A percentile compares a stretch with the other conserved stretches of the same genome.
Evolutionary conservation across 192 early-diverging fungal species (phyloP).

Genomic region (Coemansia sp.): DNA sequence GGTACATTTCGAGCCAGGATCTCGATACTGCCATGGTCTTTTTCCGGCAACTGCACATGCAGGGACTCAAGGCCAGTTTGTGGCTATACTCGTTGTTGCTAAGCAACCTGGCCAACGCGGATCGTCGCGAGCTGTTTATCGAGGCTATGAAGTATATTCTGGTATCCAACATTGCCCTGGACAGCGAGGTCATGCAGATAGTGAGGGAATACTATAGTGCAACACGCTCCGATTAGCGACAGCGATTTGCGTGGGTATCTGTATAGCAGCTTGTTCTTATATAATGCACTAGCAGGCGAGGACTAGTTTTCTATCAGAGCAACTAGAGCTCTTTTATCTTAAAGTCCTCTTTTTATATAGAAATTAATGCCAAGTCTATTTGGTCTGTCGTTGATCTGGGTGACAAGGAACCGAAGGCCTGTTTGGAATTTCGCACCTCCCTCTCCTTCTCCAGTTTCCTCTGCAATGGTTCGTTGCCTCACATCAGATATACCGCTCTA

Average conservation of each 20-base stretch:
- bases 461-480: too few relatives aligned
- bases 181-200: slow-evolving; percentile 11
- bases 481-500: too few relatives aligned
- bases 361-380: too few relatives aligned
- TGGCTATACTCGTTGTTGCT: slow-evolving; percentile 23
- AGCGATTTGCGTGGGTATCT: not conserved
- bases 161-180: not conserved
- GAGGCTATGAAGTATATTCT: slow-evolving; percentile 27
- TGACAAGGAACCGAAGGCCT: too few relatives aligned
- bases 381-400: too few relatives aligned
- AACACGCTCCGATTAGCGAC: not conserved
- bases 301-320: too few relatives aligned
- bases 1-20: slow-evolving; percentile 9
- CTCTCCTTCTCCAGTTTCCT: too few relatives aligned
- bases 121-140: slow-evolving; percentile 15
- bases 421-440: too few relatives aligned
- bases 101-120: slow-evolving; percentile 1
- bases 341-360: too few relatives aligned
- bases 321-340: too few relatives aligned
- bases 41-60: slow-evolving; percentile 28
- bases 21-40: slow-evolving; percentile 8
- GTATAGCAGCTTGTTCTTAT: too few relatives aligned
- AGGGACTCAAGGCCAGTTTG: not conserved
- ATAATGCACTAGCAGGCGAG: too few relatives aligned
- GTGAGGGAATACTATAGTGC: slow-evolving; percentile 4